Evolutionary conservation across 2,329 filamentous ascomycete genomes (phyloP).

Genomic region (Neocatenulostroma microsporum): DNA sequence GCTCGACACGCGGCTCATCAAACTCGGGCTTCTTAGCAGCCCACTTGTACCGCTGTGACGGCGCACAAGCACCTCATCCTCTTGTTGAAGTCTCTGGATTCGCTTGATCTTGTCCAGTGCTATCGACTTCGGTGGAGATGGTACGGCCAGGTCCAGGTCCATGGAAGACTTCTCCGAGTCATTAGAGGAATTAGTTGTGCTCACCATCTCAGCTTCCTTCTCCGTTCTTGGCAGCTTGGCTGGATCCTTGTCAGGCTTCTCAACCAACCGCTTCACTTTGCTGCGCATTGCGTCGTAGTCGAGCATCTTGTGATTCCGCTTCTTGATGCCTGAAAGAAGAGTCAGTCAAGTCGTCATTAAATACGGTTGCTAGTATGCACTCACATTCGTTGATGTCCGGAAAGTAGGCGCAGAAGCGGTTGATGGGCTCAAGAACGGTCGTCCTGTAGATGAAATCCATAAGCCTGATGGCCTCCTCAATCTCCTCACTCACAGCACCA

Average conservation of each 20-base stretch:
- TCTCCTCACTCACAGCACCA: conserved; percentile 6
- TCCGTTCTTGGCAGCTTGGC: conserved; percentile 93
- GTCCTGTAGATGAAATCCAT: conserved; percentile 47
- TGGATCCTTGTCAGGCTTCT: conserved; percentile 98
- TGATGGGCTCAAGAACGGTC: conserved; percentile 92
- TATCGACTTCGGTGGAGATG: conserved; percentile 23
- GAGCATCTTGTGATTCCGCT: conserved; percentile 94
- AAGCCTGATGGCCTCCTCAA: conserved; percentile 19
- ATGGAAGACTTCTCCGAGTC: conserved; percentile 9
- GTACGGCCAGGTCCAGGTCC: conserved; percentile 15
- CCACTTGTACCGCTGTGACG: neutral
- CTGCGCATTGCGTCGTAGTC: conserved; percentile 95
- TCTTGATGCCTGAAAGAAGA: conserved; percentile 67
- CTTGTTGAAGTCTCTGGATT: conserved; percentile 6
- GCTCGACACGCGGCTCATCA: conserved; percentile 6
- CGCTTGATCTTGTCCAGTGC: conserved; percentile 18
- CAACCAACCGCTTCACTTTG: conserved; percentile 92
- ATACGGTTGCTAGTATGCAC: conserved; percentile 28
- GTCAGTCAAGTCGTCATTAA: conserved; percentile 1
- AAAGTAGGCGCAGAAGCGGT: conserved; percentile 95
- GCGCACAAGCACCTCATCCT: conserved; percentile 1
- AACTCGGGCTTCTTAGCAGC: conserved; percentile 3
- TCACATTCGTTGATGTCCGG: conserved; percentile 95
- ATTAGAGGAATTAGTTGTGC: conserved; percentile 5
- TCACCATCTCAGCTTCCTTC: conserved; percentile 80